Base-by-base conservation (phyloP, 2,329 filamentous ascomycete species). In the Leptosphaerulina australis region DNA sequence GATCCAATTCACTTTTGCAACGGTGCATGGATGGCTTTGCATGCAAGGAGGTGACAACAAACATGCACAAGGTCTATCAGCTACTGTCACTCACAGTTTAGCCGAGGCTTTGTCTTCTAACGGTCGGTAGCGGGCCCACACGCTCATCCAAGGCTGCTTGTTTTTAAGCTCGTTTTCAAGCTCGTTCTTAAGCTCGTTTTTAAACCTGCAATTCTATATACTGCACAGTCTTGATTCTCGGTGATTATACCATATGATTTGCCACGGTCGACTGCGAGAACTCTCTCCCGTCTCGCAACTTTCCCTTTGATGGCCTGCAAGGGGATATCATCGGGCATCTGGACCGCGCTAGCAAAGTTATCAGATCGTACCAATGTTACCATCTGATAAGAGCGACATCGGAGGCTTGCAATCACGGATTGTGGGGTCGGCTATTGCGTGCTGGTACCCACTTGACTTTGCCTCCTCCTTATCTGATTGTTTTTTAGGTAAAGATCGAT, bases 361-460 rank as follows among this genome's bases (percentile, higher is more conserved):
- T 51, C 48, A 51, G 48, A 51, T 45, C n/a, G 14, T 4, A 3
- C 30, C 8, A 4, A n/a, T n/a, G n/a, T n/a, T n/a, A n/a, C n/a
- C n/a, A 45, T 51, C 48, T 51, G 48, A 51, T 45, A 45, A 51
- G 15, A 45, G 35, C 48, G 48, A 51, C 30, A 41, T 51, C 48
- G 48, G 47, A 35, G 47, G 4, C 22, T 14, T 37, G 29, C 20
- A 29, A 29, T 28, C 35, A 30, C 47, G 48, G 40, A 51, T 36
- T 45, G 41, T 51, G 40, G 48, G 48, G 47, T 17, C 21, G 20
- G 20, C 12, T 35, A 40, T 41, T 10, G 48, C 48, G 36, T 45
- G 41, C 40, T 45, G 35, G 12, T 17, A 31, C 30, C 40, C 35
- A 25, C 36, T 48, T 35, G 36, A 35, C 36, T 38, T 46, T n/a